phyloP scores from a whole-genome alignment of 257 asterid genomes.

The Gynochthodes officinalis region DNA sequence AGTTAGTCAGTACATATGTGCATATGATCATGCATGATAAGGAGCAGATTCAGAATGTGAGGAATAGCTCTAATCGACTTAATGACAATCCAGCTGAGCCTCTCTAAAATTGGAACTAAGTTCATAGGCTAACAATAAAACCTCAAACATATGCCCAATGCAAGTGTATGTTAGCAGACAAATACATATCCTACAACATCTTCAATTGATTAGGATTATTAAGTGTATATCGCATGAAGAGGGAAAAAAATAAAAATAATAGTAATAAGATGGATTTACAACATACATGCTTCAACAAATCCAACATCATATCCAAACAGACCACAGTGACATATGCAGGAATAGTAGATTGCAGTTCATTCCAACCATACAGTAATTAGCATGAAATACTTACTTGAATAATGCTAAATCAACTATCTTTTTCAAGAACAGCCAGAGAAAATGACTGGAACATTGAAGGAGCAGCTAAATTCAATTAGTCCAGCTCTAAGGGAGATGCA shows the following conservation, averaged over 20 bases:
- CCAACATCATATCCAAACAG: not conserved
- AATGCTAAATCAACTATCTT: conserved; percentile 7
- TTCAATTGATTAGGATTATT: not conserved
- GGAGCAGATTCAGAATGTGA: too few species aligned
- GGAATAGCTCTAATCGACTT: not conserved
- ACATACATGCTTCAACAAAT: not conserved
- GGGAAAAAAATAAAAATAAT: too few species aligned
- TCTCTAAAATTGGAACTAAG: not conserved
- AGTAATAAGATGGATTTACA: not conserved
- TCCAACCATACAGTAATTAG: not conserved
- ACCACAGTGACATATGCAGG: not conserved
- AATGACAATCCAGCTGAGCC: not conserved
- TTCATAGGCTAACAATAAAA: not conserved
- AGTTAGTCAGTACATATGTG: too few species aligned
- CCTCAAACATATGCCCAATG: not conserved
- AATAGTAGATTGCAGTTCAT: not conserved
- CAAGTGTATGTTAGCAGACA: not conserved
- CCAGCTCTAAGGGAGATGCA: conserved; percentile 93
- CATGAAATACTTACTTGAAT: not conserved
- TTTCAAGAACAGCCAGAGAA: conserved; percentile 71
- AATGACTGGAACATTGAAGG: conserved; percentile 85
- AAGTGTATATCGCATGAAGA: not conserved
- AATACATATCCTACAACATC: too few species aligned
- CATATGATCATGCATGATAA: too few species aligned
- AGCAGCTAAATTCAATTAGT: conserved; percentile 73